Conservation (phyloP, 2,329 filamentous ascomycete species). For the Cytospora mali region DNA sequence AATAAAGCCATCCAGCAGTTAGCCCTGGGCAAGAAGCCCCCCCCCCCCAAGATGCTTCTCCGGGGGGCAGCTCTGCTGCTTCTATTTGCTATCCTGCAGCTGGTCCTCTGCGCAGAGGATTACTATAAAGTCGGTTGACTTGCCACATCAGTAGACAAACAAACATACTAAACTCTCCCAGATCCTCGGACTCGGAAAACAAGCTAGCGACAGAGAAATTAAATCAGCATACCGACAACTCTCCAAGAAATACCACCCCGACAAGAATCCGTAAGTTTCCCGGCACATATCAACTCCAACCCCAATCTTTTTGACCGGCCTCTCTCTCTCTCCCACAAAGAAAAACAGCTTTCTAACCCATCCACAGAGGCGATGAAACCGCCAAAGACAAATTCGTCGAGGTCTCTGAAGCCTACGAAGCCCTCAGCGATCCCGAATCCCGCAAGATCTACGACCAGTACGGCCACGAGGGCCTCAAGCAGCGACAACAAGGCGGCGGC, state of each 20-base stretch:
- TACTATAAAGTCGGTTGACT: conserved; percentile 67
- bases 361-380: conserved; percentile 68
- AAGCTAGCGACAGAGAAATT: conserved; percentile 82
- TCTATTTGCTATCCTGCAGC: conserved; percentile 56
- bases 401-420: conserved; percentile 93
- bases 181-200: conserved; percentile 77
- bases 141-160: neutral
- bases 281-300: neutral
- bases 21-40: conserved; percentile 18
- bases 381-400: conserved; percentile 92
- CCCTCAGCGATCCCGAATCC: conserved; percentile 76
- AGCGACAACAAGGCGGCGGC: conserved; percentile 73
- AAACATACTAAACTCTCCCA: conserved; percentile 40
- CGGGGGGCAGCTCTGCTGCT: conserved; percentile 52
- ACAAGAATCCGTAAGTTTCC: conserved; percentile 86
- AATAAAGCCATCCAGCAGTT: neutral
- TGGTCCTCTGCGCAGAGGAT: conserved; percentile 66
- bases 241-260: conserved; percentile 94
- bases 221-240: conserved; percentile 91
- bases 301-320: neutral
- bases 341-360: conserved; percentile 11
- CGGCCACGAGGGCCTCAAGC: conserved; percentile 86
- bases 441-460: conserved; percentile 93
- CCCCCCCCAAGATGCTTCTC: conserved; percentile 57
- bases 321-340: conserved; percentile 11